Evolutionary conservation across 75 land plant species (phyloP).

Genomic region (Pinus taeda): DNA sequence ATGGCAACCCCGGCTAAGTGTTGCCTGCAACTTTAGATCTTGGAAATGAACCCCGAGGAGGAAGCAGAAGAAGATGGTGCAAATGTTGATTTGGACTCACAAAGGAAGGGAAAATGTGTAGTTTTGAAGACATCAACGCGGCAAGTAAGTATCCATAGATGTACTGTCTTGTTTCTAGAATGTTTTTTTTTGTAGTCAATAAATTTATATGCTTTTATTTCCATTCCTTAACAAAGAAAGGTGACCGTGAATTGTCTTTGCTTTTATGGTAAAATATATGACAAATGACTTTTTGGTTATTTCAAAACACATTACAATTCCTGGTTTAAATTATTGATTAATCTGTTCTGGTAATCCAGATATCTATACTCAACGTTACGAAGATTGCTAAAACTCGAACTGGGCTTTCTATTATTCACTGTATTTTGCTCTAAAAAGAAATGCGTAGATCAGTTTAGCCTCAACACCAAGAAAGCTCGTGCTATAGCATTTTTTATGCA

Average conservation of each 20-base stretch:
- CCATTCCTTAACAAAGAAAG: not conserved
- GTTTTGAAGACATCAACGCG: slow-evolving; percentile 98
- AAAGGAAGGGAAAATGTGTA: slow-evolving; percentile 99
- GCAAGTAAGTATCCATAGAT: slow-evolving; percentile 50
- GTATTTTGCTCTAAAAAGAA: not conserved
- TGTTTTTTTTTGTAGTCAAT: not conserved
- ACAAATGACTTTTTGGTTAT: not conserved
- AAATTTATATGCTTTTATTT: not conserved
- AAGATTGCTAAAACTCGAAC: not conserved
- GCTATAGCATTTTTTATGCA: not conserved
- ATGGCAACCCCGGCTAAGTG: not conserved
- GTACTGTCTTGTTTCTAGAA: not conserved
- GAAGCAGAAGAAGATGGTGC: slow-evolving; percentile 99
- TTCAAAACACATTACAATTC: not conserved
- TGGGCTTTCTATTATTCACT: not conserved
- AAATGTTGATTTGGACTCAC: slow-evolving; percentile 97
- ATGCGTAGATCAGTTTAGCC: too few relatives aligned
- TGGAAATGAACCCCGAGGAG: slow-evolving; percentile 98
- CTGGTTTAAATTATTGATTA: not conserved
- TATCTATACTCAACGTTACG: too few relatives aligned
- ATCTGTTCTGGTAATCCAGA: not conserved
- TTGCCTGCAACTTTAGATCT: slow-evolving; percentile 47
- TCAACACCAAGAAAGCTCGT: not conserved
- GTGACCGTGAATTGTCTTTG: not conserved
- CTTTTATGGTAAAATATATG: not conserved